A percentile compares a stretch with the other conserved stretches of the same genome.
phyloP scores from a whole-genome alignment of 2,329 filamentous ascomycete genomes.

The Neonectria coccinea region DNA sequence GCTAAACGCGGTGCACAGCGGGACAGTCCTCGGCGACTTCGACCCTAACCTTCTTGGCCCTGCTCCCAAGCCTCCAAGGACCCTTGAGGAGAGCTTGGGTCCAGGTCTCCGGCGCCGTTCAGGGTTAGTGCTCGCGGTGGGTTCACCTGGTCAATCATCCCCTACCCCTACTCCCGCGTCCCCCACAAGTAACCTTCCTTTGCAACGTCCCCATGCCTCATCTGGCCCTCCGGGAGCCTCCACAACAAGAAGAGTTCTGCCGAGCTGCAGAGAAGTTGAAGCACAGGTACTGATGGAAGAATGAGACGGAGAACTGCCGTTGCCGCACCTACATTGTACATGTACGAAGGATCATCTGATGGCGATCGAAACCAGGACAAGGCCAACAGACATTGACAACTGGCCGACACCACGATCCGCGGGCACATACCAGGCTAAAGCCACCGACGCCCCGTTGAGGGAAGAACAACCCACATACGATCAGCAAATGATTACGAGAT shows the following conservation, averaged over 20 bases:
- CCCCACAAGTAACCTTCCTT: constrained; percentile 36
- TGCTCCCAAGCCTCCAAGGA: constrained; percentile 16
- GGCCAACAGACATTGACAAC: constrained; percentile 13
- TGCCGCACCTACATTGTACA: constrained; percentile 12
- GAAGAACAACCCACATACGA: constrained; percentile 29
- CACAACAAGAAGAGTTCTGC: constrained; percentile 8
- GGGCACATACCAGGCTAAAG: constrained; percentile 1
- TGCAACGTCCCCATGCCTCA: constrained; percentile 30
- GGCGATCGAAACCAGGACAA: constrained; percentile 3
- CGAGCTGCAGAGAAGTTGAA: constrained; percentile 19
- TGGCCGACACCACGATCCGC: constrained; percentile 7
- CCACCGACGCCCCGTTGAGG: constrained; percentile 10
- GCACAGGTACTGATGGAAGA: constrained; percentile 1
- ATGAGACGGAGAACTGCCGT: neutral
- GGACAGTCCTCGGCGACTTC: constrained; percentile 20
- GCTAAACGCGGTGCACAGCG: constrained; percentile 22
- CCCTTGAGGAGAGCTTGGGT: constrained; percentile 26
- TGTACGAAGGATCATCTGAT: constrained; percentile 21
- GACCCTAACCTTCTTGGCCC: constrained; percentile 18
- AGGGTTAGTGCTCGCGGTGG: constrained; percentile 33
- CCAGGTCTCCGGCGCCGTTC: constrained; percentile 33
- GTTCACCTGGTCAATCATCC: constrained; percentile 27
- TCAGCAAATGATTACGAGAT: constrained; percentile 39
- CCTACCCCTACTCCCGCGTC: constrained; percentile 36
- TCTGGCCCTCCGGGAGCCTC: constrained; percentile 27